Evolutionary conservation across 73 alveolate genomes (phyloP).

Genomic region (Tetrahymena borealis): DNA sequence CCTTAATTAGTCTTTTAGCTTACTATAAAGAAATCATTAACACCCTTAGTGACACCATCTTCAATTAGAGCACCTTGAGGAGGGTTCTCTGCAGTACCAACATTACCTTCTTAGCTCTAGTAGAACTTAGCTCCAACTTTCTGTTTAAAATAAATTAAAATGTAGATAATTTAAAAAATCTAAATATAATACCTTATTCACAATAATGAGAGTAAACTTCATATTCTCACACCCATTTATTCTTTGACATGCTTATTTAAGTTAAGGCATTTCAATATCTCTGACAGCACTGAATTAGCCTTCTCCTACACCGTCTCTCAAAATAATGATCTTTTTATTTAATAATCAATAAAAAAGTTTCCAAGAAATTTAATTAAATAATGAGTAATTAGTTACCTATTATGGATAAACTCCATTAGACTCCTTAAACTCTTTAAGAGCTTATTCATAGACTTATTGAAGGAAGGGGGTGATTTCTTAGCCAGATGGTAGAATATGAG

Average conservation of each 20-base stretch:
- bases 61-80: conserved; percentile 89
- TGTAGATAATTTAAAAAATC: not conserved
- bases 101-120: conserved; percentile 39
- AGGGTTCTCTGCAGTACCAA: conserved; percentile 60
- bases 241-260: conserved; percentile 43
- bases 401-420: conserved; percentile 51
- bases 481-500: conserved; percentile 52
- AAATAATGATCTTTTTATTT: conserved; percentile 39
- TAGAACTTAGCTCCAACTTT: conserved; percentile 66
- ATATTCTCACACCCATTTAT: not conserved
- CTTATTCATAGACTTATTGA: conserved; percentile 30
- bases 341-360: not conserved
- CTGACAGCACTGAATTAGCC: conserved; percentile 51
- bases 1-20: conserved; percentile 71
- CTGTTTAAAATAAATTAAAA: conserved; percentile 41
- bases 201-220: conserved; percentile 12
- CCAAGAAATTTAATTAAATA: not conserved
- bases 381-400: not conserved
- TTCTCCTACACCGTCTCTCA: conserved; percentile 79
- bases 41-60: conserved; percentile 66
- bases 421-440: conserved; percentile 42
- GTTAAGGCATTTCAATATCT: conserved; percentile 57
- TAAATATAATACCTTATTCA: conserved; percentile 10
- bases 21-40: conserved; percentile 88
- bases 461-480: conserved; percentile 47